Evolutionary conservation across 805 yeast species (phyloP).

Genomic region (Tetrapisispora arboricola): DNA sequence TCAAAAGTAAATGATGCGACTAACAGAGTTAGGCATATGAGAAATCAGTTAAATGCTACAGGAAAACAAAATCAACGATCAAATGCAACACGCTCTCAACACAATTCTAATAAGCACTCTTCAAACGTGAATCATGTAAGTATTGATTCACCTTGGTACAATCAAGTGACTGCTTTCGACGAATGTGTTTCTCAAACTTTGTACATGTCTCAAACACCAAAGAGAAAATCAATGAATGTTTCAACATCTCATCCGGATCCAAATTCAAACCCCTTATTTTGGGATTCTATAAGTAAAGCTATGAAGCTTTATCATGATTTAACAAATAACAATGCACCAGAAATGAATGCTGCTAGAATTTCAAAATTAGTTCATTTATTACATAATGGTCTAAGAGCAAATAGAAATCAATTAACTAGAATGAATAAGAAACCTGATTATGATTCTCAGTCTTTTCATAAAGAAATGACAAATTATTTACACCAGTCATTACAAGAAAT

Average conservation of each 20-base stretch:
- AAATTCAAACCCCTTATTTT: constrained; percentile 37
- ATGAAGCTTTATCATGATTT: constrained; percentile 42
- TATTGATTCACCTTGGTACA: constrained; percentile 30
- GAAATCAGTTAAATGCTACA: constrained; percentile 9
- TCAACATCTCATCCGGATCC: constrained; percentile 30
- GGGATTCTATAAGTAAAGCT: constrained; percentile 43
- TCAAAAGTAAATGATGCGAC: constrained; percentile 18
- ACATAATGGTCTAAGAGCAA: constrained; percentile 47
- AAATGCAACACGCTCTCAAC: neutral
- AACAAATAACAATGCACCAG: constrained; percentile 33
- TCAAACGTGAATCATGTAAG: constrained; percentile 12
- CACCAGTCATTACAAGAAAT: constrained; percentile 43
- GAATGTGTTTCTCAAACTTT: constrained; percentile 35
- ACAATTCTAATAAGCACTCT: constrained; percentile 3
- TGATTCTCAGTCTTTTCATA: constrained; percentile 47
- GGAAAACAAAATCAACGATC: neutral
- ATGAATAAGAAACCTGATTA: constrained; percentile 50
- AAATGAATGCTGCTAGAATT: constrained; percentile 37
- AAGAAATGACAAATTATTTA: constrained; percentile 41
- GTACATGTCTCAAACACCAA: constrained; percentile 29
- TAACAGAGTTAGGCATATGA: constrained; percentile 23
- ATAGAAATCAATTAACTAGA: constrained; percentile 44
- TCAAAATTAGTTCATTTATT: constrained; percentile 41
- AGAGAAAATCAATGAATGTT: constrained; percentile 23
- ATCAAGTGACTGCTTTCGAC: constrained; percentile 42